Evolutionary conservation across 441 rosid species (phyloP).

Genomic region (Erysimum cheiri): DNA sequence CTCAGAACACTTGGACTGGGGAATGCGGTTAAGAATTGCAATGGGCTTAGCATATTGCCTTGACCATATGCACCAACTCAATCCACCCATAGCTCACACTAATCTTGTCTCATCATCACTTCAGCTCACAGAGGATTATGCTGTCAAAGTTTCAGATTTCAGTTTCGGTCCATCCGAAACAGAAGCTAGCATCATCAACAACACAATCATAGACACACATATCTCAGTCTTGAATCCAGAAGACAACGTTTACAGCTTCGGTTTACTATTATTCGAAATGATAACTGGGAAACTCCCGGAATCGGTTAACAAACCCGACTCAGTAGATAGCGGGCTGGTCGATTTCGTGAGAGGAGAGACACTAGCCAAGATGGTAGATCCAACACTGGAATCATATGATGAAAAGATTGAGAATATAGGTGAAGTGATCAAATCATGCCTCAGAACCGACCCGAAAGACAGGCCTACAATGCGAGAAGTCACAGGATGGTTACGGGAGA

Average conservation of each 20-base stretch:
- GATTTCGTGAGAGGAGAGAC: constrained; percentile 52
- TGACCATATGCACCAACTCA: constrained; percentile 63
- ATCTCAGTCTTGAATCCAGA: constrained; percentile 30
- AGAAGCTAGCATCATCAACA: constrained; percentile 36
- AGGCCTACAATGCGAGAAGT: constrained; percentile 60
- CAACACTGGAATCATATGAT: constrained; percentile 53
- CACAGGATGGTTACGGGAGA: constrained; percentile 52
- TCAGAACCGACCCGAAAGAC: constrained; percentile 50
- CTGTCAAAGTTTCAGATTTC: constrained; percentile 61
- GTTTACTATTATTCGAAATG: constrained; percentile 62
- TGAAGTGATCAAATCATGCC: constrained; percentile 54
- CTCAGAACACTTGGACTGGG: constrained; percentile 76
- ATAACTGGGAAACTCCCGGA: constrained; percentile 61
- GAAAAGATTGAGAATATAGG: constrained; percentile 53
- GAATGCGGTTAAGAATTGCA: constrained; percentile 62
- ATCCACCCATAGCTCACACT: constrained; percentile 58
- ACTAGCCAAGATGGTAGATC: constrained; percentile 58
- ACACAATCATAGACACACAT: constrained; percentile 25
- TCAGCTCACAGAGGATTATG: constrained; percentile 66
- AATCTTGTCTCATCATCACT: constrained; percentile 61
- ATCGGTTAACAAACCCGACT: constrained; percentile 45
- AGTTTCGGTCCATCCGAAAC: constrained; percentile 53
- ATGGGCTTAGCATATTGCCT: constrained; percentile 73
- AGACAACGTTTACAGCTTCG: constrained; percentile 59
- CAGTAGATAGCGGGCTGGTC: constrained; percentile 52